Evolutionary conservation across 441 rosid genomes (phyloP), one percentile per base, ranked within the genome.

Genomic region (Corymbia calophylla): DNA sequence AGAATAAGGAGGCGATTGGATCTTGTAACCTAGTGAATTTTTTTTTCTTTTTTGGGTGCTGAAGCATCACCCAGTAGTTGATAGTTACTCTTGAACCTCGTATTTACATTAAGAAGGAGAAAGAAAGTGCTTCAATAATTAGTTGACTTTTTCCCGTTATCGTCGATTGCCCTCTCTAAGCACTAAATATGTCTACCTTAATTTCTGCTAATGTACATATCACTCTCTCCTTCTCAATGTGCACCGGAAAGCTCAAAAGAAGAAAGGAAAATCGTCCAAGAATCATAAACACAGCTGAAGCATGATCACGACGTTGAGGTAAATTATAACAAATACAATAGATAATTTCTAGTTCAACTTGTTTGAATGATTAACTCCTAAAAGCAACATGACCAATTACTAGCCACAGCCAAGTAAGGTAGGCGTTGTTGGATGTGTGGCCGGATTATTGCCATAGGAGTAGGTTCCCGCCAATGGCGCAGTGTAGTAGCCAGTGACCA

Each of bases 401-500:
- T 64, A 64, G 70, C 56, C 25, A 56, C 5, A 56, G 91, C 93
- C n/a, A 93, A 92, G 86, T 87, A 87, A 91, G 94, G 88, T 90
- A 88, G 66, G 89, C 86, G 19, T 93, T 58, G 87, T 51, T 53
- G 32, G 87, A 58, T 31, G 32, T 23, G 39, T 93, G 90, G 93
- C 90, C 19, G 86, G 88, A 88, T 91, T 90, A 73, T 89, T 92
- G 80, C 87, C 51, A n/a, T 88, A n/a, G 90, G 89, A 51, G 39
- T 90, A 91, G 89, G 29, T 53, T 3, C 91, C 90, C 2, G 68
- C 88, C 13, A 89, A 56, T 3, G 87, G 88, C 91, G 88, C 89
- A 5, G 93, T 92, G 92, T 39, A 39, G 93, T 95, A 95, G 89
- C 93, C 94, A 88, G 94, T 84, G 87, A 88, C 92, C 55, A 92